Base-by-base conservation (phyloP, 306 rosid genomes). In the Quercus berberidifolia region DNA sequence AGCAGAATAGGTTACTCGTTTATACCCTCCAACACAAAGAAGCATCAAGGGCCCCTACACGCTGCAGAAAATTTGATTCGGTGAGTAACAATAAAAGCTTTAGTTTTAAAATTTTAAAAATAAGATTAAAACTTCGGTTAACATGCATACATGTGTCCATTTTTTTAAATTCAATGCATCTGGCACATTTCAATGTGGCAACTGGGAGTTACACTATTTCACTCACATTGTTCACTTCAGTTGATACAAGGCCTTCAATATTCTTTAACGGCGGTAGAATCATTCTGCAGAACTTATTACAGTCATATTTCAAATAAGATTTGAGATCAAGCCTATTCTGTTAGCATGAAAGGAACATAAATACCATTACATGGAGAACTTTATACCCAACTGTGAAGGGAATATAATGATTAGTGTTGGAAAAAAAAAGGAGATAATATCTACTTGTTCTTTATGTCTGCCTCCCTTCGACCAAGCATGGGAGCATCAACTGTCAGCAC, bases 381-480 rank as follows among this genome's bases (percentile, higher is more conserved):
- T 67, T 35, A 58, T 3, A 30, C 21, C 9, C 33, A 18, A 56
- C 52, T 55, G 35, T 28, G 14, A 31, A 65, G 28, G 26, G 10
- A 64, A 76, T 19, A 30, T 3, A 46, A 9, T 46, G 52, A 49
- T 49, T 58, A 52, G 15, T 49, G 54, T 49, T 31, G 14, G 19
- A 62, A 5, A 49, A 49, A 10, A 46, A 49, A 12, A 49, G 51
- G 55, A 71, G 57, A 72, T 7, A 1, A 71, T 10, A 41, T 55
- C 26, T 74, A 91, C 92, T 81, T 87, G 77, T 88, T 90, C 80
- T 83, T 84, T 75, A 85, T 90, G 85, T 88, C 94, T 67, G 90
- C 92, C 77, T 90, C 94, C 76, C 92, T 88, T 80, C 91, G 76
- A 72, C 94, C 94, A 62, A 75, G 83, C 65, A 82, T 75, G 5